Evolutionary conservation across 2,329 filamentous ascomycete genomes (phyloP).

Genomic region (Hypomyces perniciosus): DNA sequence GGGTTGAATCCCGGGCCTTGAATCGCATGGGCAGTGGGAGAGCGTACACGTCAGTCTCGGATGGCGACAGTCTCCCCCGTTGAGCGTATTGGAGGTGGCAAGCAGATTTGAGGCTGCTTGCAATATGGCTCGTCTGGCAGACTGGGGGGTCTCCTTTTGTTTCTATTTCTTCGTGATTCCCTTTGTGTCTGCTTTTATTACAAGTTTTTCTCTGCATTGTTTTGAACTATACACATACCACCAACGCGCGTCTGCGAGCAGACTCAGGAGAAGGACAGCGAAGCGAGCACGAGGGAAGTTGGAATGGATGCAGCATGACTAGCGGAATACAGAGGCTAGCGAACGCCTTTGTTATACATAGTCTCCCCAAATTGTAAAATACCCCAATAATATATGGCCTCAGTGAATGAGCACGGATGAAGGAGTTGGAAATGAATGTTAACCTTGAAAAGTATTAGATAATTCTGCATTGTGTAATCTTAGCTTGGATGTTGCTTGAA

Average conservation of each 20-base stretch:
- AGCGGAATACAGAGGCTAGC: slow-evolving; percentile 22
- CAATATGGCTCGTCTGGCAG: slow-evolving; percentile 6
- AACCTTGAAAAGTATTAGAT: not conserved
- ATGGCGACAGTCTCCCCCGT: slow-evolving; percentile 1
- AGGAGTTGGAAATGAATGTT: not conserved
- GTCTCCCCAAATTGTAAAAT: slow-evolving; percentile 29
- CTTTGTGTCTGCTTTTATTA: slow-evolving; percentile 16
- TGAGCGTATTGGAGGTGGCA: slow-evolving; percentile 4
- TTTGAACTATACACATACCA: slow-evolving; percentile 31
- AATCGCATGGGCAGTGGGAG: not conserved
- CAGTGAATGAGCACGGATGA: slow-evolving; percentile 9
- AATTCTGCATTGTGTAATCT: not conserved
- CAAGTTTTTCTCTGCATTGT: slow-evolving; percentile 15
- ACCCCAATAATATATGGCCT: slow-evolving; percentile 13
- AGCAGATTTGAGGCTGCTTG: slow-evolving; percentile 3
- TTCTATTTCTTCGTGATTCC: slow-evolving; percentile 22
- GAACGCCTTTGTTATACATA: slow-evolving; percentile 25
- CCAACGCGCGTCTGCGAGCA: slow-evolving; percentile 27
- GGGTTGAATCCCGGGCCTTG: slow-evolving; percentile 5
- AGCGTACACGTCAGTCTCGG: not conserved
- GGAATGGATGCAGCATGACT: slow-evolving; percentile 23
- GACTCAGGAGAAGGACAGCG: slow-evolving; percentile 18
- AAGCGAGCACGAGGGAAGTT: slow-evolving; percentile 16
- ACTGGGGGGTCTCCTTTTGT: slow-evolving; percentile 2
- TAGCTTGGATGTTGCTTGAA: not conserved